These are phyloP conservation scores for Eimeria acervulina DNA, from an alignment of 169 alveolate species.

Conservation along the genomic window DNA sequence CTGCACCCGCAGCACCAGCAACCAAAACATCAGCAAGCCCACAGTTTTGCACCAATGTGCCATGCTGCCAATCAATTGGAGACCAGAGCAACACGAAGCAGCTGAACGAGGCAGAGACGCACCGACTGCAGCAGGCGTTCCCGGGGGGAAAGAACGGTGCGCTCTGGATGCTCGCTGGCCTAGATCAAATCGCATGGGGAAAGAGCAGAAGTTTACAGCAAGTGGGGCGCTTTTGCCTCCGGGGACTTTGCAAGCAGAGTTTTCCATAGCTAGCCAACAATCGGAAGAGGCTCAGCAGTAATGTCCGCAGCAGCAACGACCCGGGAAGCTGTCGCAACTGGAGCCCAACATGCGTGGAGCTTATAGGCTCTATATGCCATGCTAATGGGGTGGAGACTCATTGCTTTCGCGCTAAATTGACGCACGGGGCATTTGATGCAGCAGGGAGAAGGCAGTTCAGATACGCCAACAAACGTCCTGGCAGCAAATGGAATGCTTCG, in stretches of 20 bases:
- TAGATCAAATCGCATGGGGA: neutral
- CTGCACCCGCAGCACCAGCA: conserved; percentile 7
- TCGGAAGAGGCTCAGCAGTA: neutral
- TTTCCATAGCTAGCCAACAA: neutral
- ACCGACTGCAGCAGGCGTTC: conserved; percentile 89
- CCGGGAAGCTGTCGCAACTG: neutral
- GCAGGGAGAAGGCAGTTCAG: conserved; percentile 89
- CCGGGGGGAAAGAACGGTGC: conserved; percentile 90
- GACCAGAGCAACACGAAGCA: neutral
- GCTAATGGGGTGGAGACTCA: neutral
- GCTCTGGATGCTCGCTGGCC: conserved; percentile 85
- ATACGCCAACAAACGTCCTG: conserved; percentile 90
- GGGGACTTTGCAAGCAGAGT: neutral
- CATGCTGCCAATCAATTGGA: neutral
- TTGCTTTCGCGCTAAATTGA: neutral
- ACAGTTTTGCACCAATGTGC: neutral
- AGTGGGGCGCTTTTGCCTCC: neutral
- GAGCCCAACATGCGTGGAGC: neutral
- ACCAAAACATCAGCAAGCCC: neutral
- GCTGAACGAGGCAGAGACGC: neutral
- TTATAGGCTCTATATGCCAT: neutral
- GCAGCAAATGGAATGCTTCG: conserved; percentile 90
- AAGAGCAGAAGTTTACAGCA: neutral
- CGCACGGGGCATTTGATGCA: conserved; percentile 85
- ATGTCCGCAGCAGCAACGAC: neutral